These are phyloP conservation scores for Corylus heterophylla DNA, from an alignment of 306 rosid genomes.

Conservation along the genomic window DNA sequence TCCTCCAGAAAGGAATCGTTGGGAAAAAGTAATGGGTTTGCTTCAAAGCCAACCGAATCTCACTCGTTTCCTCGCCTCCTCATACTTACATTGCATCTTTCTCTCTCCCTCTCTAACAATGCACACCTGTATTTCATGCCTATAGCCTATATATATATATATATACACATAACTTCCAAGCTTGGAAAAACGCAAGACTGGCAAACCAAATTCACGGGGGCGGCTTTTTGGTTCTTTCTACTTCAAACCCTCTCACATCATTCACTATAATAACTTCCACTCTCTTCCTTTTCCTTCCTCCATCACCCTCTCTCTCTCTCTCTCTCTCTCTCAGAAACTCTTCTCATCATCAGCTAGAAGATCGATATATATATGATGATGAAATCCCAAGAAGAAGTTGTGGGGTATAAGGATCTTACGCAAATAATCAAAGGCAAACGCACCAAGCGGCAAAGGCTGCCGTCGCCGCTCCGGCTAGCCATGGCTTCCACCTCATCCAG, in stretches of 20 bases:
- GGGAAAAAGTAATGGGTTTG: conserved; percentile 86
- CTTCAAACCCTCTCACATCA: conserved; percentile 36
- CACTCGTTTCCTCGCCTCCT: conserved; percentile 77
- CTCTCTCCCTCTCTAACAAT: conserved; percentile 21
- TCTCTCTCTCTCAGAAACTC: neutral
- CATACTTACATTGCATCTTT: conserved; percentile 59
- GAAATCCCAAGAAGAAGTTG: conserved; percentile 39
- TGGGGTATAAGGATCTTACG: conserved; percentile 27
- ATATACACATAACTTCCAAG: conserved; percentile 44
- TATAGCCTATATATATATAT: conserved; percentile 20
- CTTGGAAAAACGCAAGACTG: conserved; percentile 54
- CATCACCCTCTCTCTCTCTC: neutral
- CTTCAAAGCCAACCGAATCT: conserved; percentile 99
- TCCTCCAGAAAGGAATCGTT: conserved; percentile 87
- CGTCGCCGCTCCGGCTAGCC: conserved; percentile 42
- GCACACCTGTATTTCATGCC: conserved; percentile 24
- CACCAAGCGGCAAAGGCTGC: conserved; percentile 61
- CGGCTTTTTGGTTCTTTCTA: conserved; percentile 20
- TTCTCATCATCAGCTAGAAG: conserved; percentile 9
- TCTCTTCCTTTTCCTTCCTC: conserved; percentile 20
- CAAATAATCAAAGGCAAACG: conserved; percentile 66
- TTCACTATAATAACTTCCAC: conserved; percentile 38
- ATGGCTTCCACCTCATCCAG: conserved; percentile 39
- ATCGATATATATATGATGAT: conserved; percentile 4
- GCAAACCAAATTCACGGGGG: conserved; percentile 46